Conservation (phyloP, 169 alveolate genomes). For the Cryptosporidium andersoni region DNA sequence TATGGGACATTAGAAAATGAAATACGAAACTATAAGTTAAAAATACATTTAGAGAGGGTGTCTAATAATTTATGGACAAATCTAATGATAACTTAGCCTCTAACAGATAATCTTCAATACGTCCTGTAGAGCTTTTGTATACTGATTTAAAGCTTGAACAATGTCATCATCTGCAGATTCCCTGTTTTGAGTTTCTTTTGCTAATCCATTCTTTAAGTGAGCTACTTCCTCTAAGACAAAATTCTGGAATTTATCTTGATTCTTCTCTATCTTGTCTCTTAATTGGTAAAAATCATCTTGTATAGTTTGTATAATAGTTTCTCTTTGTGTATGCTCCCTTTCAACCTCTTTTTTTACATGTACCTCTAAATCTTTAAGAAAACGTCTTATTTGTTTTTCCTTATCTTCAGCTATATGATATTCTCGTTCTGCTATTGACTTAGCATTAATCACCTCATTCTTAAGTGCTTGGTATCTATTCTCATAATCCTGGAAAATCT, state of each 20-base stretch:
- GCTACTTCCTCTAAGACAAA: conserved; percentile 83
- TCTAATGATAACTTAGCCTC: background rate
- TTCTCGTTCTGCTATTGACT: conserved; percentile 64
- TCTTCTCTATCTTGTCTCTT: conserved; percentile 53
- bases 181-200: conserved; percentile 84
- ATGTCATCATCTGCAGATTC: conserved; percentile 91
- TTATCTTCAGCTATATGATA: conserved; percentile 65
- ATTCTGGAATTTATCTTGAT: conserved; percentile 76
- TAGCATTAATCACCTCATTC: conserved; percentile 64
- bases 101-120: conserved; percentile 77
- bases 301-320: conserved; percentile 6
- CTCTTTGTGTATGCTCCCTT: conserved; percentile 31
- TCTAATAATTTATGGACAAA: background rate
- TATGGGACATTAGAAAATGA: conserved; percentile 50
- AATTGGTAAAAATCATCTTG: conserved; percentile 28
- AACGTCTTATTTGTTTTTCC: conserved; percentile 53
- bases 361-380: conserved; percentile 41
- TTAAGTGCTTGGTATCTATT: conserved; percentile 36
- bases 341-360: conserved; percentile 56
- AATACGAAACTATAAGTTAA: background rate
- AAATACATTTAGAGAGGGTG: background rate
- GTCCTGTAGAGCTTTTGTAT: conserved; percentile 85
- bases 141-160: conserved; percentile 89
- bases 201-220: conserved; percentile 80
- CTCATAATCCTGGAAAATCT: conserved; percentile 52